Evolutionary conservation across 1,284 basidiomycete genomes (phyloP).

Genomic region (Chalciporus sp.): DNA sequence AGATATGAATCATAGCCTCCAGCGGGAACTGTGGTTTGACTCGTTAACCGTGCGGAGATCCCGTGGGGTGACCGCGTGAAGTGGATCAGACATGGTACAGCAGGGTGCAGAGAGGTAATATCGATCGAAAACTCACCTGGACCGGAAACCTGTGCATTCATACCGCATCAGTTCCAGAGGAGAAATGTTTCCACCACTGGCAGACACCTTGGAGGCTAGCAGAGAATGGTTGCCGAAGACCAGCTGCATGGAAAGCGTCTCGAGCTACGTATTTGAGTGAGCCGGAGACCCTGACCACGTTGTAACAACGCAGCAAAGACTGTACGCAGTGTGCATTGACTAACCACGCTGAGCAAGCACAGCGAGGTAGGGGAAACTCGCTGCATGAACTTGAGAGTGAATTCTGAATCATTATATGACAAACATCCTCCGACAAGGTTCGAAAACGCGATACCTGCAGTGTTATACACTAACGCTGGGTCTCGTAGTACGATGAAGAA

Average conservation of each 20-base stretch:
- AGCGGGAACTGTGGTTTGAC: constrained; percentile 7
- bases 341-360: background rate
- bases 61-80: background rate
- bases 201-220: too few species aligned
- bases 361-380: background rate
- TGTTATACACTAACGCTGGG: too few species aligned
- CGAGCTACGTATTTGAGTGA: too few species aligned
- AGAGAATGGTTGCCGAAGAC: background rate
- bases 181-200: background rate
- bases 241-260: too few species aligned
- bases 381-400: background rate
- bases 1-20: constrained; percentile 18
- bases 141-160: background rate
- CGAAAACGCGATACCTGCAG: too few species aligned
- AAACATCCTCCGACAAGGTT: background rate
- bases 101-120: background rate
- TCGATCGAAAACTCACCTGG: background rate
- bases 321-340: background rate
- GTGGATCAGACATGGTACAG: background rate
- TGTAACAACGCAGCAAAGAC: background rate
- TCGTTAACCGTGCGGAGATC: background rate
- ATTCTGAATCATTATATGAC: background rate
- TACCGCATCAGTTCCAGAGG: background rate
- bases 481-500: too few species aligned
- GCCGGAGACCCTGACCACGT: background rate